Evolutionary conservation across 805 yeast species (phyloP).

Genomic region (Candida koratica): DNA sequence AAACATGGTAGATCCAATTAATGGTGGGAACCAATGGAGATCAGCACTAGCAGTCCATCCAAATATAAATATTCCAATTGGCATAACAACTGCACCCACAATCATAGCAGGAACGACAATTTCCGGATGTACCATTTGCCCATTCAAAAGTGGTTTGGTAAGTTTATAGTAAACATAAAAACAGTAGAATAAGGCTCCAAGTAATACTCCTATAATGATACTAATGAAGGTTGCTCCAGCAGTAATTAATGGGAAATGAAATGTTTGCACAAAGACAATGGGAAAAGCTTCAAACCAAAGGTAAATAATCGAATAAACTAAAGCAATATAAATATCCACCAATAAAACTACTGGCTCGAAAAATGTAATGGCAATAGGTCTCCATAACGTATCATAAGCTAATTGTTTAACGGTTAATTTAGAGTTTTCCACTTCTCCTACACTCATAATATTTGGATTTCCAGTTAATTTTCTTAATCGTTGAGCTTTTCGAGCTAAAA

Average conservation of each 20-base stretch:
- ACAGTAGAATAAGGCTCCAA: slow-evolving; percentile 34
- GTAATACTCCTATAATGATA: slow-evolving; percentile 42
- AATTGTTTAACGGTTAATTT: slow-evolving; percentile 18
- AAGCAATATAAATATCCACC: slow-evolving; percentile 48
- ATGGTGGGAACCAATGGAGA: slow-evolving; percentile 49
- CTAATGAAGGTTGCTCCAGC: slow-evolving; percentile 48
- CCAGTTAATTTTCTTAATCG: slow-evolving; percentile 50
- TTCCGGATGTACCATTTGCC: slow-evolving; percentile 36
- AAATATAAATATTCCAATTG: slow-evolving; percentile 42
- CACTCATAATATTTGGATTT: slow-evolving; percentile 39
- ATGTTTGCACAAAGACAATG: slow-evolving; percentile 43
- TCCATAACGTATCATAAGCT: slow-evolving; percentile 36
- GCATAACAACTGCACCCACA: slow-evolving; percentile 39
- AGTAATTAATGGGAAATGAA: slow-evolving; percentile 45
- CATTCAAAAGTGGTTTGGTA: slow-evolving; percentile 21
- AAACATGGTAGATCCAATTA: slow-evolving; percentile 41
- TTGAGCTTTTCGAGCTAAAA: slow-evolving; percentile 45
- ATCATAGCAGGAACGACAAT: slow-evolving; percentile 40
- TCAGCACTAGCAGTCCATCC: slow-evolving; percentile 46
- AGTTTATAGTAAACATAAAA: slow-evolving; percentile 22
- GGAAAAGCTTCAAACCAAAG: slow-evolving; percentile 54
- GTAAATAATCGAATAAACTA: slow-evolving; percentile 52
- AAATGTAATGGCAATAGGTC: slow-evolving; percentile 48
- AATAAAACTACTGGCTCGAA: slow-evolving; percentile 57
- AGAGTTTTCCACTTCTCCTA: slow-evolving; percentile 34